Evolutionary conservation across 179 eudicot species (phyloP), one percentile per base, ranked within the genome.

Genomic region (Actinidia chinensis): DNA sequence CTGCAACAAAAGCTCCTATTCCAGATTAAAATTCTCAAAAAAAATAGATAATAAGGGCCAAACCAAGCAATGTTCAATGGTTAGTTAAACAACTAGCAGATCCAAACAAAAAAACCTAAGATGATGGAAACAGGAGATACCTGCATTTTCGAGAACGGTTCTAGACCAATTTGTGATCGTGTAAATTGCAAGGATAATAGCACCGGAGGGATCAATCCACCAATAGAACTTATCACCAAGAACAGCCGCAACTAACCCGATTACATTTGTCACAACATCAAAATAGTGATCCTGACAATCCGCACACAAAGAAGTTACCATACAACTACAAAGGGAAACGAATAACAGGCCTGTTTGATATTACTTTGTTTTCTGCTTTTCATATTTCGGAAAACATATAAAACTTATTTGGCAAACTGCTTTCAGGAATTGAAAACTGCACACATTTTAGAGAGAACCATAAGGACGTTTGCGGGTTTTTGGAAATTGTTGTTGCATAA

Each of bases 191-290:
- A 95, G 91, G 70, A 84, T 44, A 73, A 95, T 83, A 64, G 98
- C 99, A 40, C 98, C 99, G 64, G 46, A 79, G 51, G 99, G 99
- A 79, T 95, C 99, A 74, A 95, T 89, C 96, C 96, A 92, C 99
- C 99, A 95, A 58, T 71, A 85, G 72, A 84, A 89, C 72, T 74
- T 83, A 55, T 95, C 97, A 50, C 97, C 99, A 74, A 94, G 90
- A 81, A 95, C 74, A 5, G 99, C 99, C 40, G 98, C 97, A 8
- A 86, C 86, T 80, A 95, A 83, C 14, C 98, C 97, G 8, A 95
- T 93, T 44, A 93, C 88, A 76, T 95, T 95, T 18, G 99, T 95
- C 66, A 93, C 87, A 68, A 95, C 99, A 84, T 93, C 98, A 70
- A 95, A 95, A 79, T 92, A 92, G 79, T 95, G 99, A 82, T 95